Percentiles rank a stretch among this genome's conserved stretches.
phyloP scores from a whole-genome alignment of 2,329 filamentous ascomycete species.

The Hypoxylon rubiginosum region DNA sequence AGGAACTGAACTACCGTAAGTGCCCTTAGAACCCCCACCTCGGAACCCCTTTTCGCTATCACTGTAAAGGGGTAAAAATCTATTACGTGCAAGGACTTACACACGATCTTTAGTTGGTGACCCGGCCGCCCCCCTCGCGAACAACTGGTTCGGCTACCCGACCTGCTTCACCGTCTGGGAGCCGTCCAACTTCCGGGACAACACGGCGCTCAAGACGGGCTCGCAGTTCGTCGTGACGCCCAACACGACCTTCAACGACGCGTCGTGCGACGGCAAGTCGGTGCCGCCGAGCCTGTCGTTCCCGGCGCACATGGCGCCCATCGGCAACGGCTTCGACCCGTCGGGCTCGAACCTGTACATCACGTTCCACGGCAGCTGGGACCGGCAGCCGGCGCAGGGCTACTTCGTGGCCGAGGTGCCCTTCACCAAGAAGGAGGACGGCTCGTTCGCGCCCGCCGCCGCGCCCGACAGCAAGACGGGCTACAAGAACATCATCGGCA shows the following conservation, averaged over 20 bases:
- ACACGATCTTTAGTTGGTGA: constrained; percentile 60
- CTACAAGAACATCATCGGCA: constrained; percentile 62
- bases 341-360: constrained; percentile 70
- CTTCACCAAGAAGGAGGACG: constrained; percentile 53
- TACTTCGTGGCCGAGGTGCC: constrained; percentile 55
- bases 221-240: constrained; percentile 53
- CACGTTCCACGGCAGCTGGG: constrained; percentile 73
- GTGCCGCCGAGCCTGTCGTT: constrained; percentile 62
- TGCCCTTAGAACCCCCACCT: not conserved
- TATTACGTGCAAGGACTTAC: constrained; percentile 14
- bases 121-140: constrained; percentile 61
- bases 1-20: constrained; percentile 72
- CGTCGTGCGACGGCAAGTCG: constrained; percentile 44
- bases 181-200: constrained; percentile 56
- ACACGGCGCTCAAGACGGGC: constrained; percentile 51
- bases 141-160: constrained; percentile 73
- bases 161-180: constrained; percentile 58
- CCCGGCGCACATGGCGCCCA: constrained; percentile 72
- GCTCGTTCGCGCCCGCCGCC: constrained; percentile 50
- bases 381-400: constrained; percentile 53
- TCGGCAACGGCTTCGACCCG: constrained; percentile 73
- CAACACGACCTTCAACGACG: constrained; percentile 52
- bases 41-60: not conserved
- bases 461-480: constrained; percentile 56
- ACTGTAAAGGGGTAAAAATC: not conserved